Conservation (phyloP, 2,329 filamentous ascomycete genomes). For the Epichloe uncinata region DNA sequence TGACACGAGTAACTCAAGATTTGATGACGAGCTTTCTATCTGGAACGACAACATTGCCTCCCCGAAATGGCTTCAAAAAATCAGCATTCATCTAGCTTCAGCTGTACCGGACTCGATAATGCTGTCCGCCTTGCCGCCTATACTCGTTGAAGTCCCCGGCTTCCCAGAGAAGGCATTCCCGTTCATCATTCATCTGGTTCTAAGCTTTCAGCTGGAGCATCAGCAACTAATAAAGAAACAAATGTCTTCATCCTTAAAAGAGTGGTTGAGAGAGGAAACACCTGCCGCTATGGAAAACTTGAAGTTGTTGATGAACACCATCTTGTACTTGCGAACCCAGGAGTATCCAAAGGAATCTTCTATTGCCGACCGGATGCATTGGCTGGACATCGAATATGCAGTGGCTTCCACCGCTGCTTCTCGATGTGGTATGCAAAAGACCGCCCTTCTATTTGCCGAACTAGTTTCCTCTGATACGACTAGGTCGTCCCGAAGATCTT, state of each 20-base stretch:
- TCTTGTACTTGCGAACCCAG: constrained; percentile 84
- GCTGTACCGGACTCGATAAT: constrained; percentile 51
- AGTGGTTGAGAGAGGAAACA: constrained; percentile 40
- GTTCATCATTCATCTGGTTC: constrained; percentile 70
- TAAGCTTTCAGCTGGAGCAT: constrained; percentile 53
- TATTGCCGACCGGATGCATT: constrained; percentile 63
- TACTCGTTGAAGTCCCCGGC: constrained; percentile 51
- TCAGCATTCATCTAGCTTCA: constrained; percentile 49
- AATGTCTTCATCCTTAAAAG: constrained; percentile 52
- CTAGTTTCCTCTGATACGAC: constrained; percentile 45
- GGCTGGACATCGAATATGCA: constrained; percentile 74
- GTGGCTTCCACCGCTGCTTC: constrained; percentile 59
- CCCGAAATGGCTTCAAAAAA: constrained; percentile 44
- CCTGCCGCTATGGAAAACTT: constrained; percentile 44
- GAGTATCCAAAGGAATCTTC: constrained; percentile 61
- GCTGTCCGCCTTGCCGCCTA: constrained; percentile 51
- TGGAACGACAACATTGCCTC: constrained; percentile 29
- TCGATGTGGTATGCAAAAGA: constrained; percentile 73
- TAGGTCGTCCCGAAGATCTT: constrained; percentile 53
- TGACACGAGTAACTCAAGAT: constrained; percentile 3
- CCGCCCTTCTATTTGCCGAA: constrained; percentile 73
- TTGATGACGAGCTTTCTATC: constrained; percentile 10
- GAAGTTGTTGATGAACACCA: constrained; percentile 59
- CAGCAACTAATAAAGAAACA: constrained; percentile 44
- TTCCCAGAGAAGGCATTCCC: constrained; percentile 68